These are phyloP conservation scores for Ophiocordyceps unilateralis DNA, from an alignment of 2,329 filamentous ascomycete genomes.

Conservation along the genomic window DNA sequence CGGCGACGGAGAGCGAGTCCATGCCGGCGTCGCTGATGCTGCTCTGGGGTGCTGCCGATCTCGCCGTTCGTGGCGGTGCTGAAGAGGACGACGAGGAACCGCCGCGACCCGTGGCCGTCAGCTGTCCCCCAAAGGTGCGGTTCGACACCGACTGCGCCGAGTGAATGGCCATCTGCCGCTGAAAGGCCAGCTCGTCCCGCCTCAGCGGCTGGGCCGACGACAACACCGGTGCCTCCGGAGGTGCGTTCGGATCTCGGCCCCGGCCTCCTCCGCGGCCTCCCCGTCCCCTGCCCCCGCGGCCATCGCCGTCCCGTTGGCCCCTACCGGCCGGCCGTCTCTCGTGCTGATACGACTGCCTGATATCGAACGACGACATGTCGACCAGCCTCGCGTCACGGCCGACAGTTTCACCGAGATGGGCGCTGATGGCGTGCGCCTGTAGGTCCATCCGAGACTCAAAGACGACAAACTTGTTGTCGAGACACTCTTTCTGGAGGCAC, in stretches of 20 bases:
- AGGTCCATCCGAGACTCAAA: conserved; percentile 91
- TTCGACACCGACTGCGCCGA: conserved; percentile 66
- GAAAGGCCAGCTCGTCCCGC: conserved; percentile 78
- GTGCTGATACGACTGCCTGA: conserved; percentile 53
- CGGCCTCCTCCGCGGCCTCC: conserved; percentile 24
- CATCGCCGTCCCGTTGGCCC: conserved; percentile 22
- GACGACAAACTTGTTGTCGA: conserved; percentile 96
- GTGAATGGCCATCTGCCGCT: conserved; percentile 82
- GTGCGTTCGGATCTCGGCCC: conserved; percentile 75
- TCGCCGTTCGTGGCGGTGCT: not conserved
- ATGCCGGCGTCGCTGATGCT: not conserved
- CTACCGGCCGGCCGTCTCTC: conserved; percentile 27
- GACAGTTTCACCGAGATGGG: conserved; percentile 74
- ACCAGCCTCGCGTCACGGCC: conserved; percentile 70
- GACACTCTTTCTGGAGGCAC: conserved; percentile 69
- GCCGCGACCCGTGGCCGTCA: conserved; percentile 29
- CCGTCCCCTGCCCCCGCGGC: conserved; percentile 17
- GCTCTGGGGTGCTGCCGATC: not conserved
- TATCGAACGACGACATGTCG: conserved; percentile 75
- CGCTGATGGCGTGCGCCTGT: conserved; percentile 77
- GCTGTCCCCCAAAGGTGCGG: conserved; percentile 70
- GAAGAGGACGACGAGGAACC: conserved; percentile 3
- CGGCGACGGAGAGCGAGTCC: conserved; percentile 29
- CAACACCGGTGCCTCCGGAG: not conserved
- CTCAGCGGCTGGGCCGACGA: conserved; percentile 62